Conservation (phyloP, 495 filamentous ascomycete genomes). For the Neohortaea acidophila region DNA sequence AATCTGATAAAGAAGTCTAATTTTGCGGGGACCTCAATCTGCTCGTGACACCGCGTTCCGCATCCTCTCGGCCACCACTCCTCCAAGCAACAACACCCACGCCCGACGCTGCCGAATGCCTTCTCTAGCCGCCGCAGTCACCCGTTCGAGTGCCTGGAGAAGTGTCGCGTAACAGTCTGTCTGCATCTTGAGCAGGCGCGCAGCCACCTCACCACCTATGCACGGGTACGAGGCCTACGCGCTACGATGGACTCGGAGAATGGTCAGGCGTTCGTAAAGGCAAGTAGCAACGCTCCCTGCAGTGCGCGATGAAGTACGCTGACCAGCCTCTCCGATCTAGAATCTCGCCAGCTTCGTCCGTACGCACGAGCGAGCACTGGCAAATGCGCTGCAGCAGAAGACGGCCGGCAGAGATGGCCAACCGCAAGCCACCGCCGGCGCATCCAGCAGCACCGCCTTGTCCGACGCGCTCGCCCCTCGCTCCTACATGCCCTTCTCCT, state of each 20-base stretch:
- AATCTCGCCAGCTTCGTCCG: constrained; percentile 91
- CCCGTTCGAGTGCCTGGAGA: too few species aligned
- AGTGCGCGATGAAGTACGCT: neutral
- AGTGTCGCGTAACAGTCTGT: too few species aligned
- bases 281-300: neutral
- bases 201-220: too few species aligned
- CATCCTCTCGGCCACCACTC: too few species aligned
- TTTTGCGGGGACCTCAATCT: too few species aligned
- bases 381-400: constrained; percentile 78
- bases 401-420: constrained; percentile 50
- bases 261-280: constrained; percentile 15
- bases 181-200: too few species aligned
- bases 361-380: constrained; percentile 91
- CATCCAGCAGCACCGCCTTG: constrained; percentile 52
- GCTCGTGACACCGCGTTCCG: too few species aligned
- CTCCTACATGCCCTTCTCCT: constrained; percentile 68
- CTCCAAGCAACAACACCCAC: too few species aligned
- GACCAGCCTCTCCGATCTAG: constrained; percentile 28
- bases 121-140: too few species aligned
- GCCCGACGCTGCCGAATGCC: too few species aligned
- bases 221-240: constrained; percentile 10
- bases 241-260: constrained; percentile 19
- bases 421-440: constrained; percentile 18
- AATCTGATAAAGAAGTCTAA: too few species aligned
- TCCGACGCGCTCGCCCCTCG: constrained; percentile 76